Evolutionary conservation across 1,284 basidiomycete species (phyloP).

Genomic region (Naganishia cerealis): DNA sequence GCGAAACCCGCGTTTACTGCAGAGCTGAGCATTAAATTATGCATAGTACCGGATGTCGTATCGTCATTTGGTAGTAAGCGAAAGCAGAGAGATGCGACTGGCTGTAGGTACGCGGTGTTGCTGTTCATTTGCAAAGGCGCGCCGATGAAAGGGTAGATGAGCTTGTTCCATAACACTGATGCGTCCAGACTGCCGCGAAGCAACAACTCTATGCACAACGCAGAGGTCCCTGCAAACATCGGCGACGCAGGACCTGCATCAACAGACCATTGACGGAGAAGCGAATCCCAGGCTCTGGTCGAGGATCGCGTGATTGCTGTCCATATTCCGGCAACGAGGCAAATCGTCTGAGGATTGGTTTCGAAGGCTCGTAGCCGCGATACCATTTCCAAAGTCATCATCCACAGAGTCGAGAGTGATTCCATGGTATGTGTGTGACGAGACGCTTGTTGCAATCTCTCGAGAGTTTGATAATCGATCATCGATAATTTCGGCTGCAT

Average conservation of each 20-base stretch:
- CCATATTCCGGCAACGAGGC: slow-evolving; percentile 3
- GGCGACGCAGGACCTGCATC: neutral
- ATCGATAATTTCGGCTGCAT: neutral
- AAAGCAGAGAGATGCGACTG: neutral
- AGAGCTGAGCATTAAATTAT: neutral
- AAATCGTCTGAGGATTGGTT: neutral
- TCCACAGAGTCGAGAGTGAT: slow-evolving; percentile 10
- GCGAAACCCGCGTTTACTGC: neutral
- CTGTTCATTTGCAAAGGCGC: neutral
- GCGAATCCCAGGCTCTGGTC: neutral
- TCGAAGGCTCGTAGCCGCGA: neutral
- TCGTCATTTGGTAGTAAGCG: slow-evolving; percentile 1
- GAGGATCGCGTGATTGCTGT: neutral
- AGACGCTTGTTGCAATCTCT: neutral
- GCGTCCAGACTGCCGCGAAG: slow-evolving; percentile 1
- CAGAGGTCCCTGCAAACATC: neutral
- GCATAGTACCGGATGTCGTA: neutral
- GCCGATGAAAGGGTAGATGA: slow-evolving; percentile 8
- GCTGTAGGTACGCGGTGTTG: slow-evolving; percentile 5
- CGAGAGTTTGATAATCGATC: neutral
- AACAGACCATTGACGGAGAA: slow-evolving; percentile 2
- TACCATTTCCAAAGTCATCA: slow-evolving; percentile 5
- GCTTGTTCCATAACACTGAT: slow-evolving; percentile 5
- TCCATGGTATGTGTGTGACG: neutral
- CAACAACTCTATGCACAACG: slow-evolving; percentile 7